Base-by-base conservation (phyloP, 495 filamentous ascomycete genomes). In the Aspergillus incahuasiensis region DNA sequence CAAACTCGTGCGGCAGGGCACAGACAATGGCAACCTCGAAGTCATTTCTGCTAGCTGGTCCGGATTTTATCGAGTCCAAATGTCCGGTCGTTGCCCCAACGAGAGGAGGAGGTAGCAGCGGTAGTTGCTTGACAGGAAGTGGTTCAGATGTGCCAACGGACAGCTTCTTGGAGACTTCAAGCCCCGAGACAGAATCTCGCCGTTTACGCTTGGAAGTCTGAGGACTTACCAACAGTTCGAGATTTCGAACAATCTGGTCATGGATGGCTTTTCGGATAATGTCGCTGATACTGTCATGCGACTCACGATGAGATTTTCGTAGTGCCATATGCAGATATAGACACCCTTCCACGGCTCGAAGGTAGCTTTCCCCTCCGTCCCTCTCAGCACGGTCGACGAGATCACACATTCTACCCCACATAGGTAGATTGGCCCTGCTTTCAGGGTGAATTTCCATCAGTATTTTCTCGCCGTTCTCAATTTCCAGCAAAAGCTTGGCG, bases 1-100 rank as follows among this genome's bases (percentile, higher is more conserved):
- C 56, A 30, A 47, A 62, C 51, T 75, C 71, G 3, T 63, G 58
- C 5, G 60, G 54, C 8, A 74, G 57, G 1, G 71, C 71, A 48
- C 69, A 71, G 7, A 74, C 62, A n/a, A 75, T 65, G 22, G 63
- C 71, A n/a, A 73, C 64, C 13, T 69, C 57, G 35, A 66, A 66
- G 18, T 61, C 15, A 1, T 42, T 22, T n/a, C 51, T 39, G 34
- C 39, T 16, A 4, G 20, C n/a, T 6, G 51, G 51, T 11, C 25
- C 6, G 16, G 28, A 8, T 16, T 42, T 6, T 18, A 7, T 18
- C 40, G 40, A 19, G 5, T n/a, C n/a, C n/a, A n/a, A n/a, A n/a
- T n/a, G n/a, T n/a, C n/a, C n/a, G n/a, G n/a, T n/a, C n/a, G n/a
- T n/a, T n/a, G n/a, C n/a, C n/a, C n/a, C n/a, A n/a, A n/a, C n/a